Conservation (phyloP, 495 filamentous ascomycete genomes). For the Aspergillus biplanus region DNA sequence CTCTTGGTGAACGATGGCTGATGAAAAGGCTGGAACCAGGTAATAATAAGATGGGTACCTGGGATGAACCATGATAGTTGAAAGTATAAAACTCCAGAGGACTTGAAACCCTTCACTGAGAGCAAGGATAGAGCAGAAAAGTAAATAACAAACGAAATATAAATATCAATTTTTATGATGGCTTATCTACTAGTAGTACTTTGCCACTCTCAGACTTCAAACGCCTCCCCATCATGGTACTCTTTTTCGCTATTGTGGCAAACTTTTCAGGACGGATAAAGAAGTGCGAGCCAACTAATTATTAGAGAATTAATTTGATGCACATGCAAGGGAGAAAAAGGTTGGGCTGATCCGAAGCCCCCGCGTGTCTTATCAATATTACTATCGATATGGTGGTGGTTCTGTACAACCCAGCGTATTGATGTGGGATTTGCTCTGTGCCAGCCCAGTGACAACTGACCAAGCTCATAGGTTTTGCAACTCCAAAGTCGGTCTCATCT, state of each 20-base stretch:
- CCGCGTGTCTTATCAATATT: slow-evolving; percentile 26
- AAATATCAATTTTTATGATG: not conserved
- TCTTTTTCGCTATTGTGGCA: slow-evolving; percentile 3
- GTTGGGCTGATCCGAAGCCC: slow-evolving; percentile 19
- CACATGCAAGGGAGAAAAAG: slow-evolving; percentile 30
- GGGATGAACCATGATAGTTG: too few species aligned
- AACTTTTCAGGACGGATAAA: not conserved
- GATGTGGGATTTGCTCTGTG: not conserved
- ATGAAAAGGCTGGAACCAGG: too few species aligned
- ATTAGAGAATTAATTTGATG: slow-evolving; percentile 20
- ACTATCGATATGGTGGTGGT: slow-evolving; percentile 14
- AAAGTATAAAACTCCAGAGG: not conserved
- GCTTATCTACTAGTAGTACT: not conserved
- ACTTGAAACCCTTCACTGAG: not conserved
- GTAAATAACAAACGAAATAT: too few species aligned
- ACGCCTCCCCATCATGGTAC: not conserved
- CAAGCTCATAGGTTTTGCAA: too few species aligned
- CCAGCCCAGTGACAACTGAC: too few species aligned
- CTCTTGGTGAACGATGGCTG: too few species aligned
- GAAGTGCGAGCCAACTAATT: slow-evolving; percentile 7
- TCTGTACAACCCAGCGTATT: not conserved
- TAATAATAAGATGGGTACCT: too few species aligned
- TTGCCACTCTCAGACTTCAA: slow-evolving; percentile 9
- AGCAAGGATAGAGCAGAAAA: not conserved
- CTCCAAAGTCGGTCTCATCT: too few species aligned